Conservation (phyloP, 768 basidiomycete species). For the Leucosporidium yakuticum region DNA sequence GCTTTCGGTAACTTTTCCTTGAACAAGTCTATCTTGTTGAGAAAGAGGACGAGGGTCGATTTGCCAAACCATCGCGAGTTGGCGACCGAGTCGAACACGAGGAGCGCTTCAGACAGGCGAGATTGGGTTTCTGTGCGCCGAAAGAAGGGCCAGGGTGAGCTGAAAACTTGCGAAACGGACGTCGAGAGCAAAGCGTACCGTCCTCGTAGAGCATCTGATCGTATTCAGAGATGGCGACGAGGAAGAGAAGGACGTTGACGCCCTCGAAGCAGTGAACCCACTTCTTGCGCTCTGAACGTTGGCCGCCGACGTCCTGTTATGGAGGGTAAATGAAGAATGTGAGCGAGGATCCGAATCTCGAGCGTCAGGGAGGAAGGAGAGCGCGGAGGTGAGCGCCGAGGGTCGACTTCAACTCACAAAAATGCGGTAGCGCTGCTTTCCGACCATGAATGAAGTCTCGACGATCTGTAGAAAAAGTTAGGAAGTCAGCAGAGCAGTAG, state of each 20-base stretch:
- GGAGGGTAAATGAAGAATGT: no score
- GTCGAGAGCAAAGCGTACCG: no score
- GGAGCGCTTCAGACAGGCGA: conserved; percentile 90
- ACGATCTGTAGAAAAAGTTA: conserved; percentile 39
- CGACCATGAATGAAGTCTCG: conserved; percentile 92
- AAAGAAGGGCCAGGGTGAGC: not conserved
- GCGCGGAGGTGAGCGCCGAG: not conserved
- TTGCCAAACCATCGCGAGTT: conserved; percentile 93
- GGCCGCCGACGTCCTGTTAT: conserved; percentile 72
- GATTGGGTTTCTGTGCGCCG: conserved; percentile 49
- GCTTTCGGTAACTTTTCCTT: conserved; percentile 74
- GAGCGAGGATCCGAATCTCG: no score
- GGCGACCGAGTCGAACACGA: conserved; percentile 92
- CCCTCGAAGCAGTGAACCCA: conserved; percentile 97
- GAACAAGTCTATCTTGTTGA: conserved; percentile 68
- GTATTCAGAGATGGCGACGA: conserved; percentile 91
- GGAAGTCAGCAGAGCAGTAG: no score
- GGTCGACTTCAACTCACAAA: conserved; percentile 45
- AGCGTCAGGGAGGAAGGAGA: no score
- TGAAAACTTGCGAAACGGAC: no score
- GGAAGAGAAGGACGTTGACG: conserved; percentile 85
- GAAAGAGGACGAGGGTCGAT: conserved; percentile 64
- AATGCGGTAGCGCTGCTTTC: conserved; percentile 54
- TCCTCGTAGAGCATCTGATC: conserved; percentile 39
- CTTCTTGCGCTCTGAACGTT: conserved; percentile 82